Evolutionary conservation across 345 rosid species (phyloP).

Genomic region (Crucihimalaya himalaica): DNA sequence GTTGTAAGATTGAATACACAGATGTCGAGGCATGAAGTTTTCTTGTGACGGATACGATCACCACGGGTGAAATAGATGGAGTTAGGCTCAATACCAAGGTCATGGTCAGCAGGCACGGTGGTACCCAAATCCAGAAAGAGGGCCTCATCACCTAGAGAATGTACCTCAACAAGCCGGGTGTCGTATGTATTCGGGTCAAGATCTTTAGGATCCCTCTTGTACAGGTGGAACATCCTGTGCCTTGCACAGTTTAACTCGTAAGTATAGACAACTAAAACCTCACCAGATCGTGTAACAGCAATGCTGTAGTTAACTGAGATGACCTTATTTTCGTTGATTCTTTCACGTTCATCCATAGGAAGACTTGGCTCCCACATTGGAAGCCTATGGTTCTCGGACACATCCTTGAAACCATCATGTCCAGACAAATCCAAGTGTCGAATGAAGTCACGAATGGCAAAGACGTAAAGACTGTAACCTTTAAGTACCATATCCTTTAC

Average conservation of each 20-base stretch:
- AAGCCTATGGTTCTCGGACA: not conserved
- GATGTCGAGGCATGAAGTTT: not conserved
- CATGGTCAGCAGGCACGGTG: not conserved
- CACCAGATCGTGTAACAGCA: not conserved
- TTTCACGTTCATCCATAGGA: too few relatives aligned
- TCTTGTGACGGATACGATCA: not conserved
- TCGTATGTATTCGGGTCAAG: not conserved
- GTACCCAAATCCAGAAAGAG: not conserved
- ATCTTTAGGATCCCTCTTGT: not conserved
- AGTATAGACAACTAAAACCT: not conserved
- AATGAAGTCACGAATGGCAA: not conserved
- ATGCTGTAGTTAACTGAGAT: not conserved
- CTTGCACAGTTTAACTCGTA: not conserved
- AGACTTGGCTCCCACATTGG: too few relatives aligned
- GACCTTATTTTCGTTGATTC: too few relatives aligned
- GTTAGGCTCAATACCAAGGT: not conserved
- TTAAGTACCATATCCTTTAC: not conserved
- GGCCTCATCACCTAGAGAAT: not conserved
- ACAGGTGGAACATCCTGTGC: not conserved
- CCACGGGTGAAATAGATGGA: not conserved
- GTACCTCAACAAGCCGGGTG: not conserved
- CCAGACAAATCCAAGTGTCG: not conserved
- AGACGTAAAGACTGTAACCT: not conserved
- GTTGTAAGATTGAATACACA: constrained; percentile 1
- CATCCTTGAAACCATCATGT: too few relatives aligned